Evolutionary conservation across 768 basidiomycete genomes (phyloP), one percentile per base, ranked within the genome.

Genomic region (Pleurotus salmoneostramineus): DNA sequence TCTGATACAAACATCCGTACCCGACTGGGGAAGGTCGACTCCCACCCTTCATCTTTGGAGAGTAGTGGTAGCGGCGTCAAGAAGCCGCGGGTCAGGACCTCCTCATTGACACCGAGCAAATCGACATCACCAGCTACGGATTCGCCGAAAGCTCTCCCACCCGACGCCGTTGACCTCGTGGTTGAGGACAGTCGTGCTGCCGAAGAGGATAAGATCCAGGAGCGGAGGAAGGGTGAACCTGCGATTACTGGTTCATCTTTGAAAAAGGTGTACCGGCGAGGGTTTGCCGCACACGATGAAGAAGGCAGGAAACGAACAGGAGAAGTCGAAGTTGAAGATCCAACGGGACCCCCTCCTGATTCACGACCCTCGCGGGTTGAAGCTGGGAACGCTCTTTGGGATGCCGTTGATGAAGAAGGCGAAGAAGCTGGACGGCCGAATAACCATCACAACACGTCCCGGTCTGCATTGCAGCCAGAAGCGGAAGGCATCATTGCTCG

Each of bases 111-210:
- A 47, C 71, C 71, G 31, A 66, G 59, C 7, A 71, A 61, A 44
- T 74, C 76, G 3, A 65, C 64, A 10, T 56, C 63, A 44, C 51
- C 15, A 21, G 50, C 58, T n/a, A 58, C 49, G 46, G 51, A 47
- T 10, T 67, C 72, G 4, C 68, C 72, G 14, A 58, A 58, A 62
- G 67, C 67, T 8, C 69, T 84, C 10, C 81, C 82, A 11, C 79
- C 83, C 1, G 90, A 98, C 61, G 95, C 95, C 1, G 87, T 98
- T 1, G 96, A 99, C 65, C 77, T 99, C 14, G 81, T 98, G 4
- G 84, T 95, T 0, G 89, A 91, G 65, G 89, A 88, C 64, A 60
- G 68, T 6, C 66, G 74, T 6, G 84, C 85, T 3, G 82, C 78
- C 33, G 77, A 83, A 60, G 77, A 79, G 57, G 82, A 81, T 32